Base-by-base conservation (phyloP, 352 stramenopile genomes). In the Phytopythium cucurbitacearum region DNA sequence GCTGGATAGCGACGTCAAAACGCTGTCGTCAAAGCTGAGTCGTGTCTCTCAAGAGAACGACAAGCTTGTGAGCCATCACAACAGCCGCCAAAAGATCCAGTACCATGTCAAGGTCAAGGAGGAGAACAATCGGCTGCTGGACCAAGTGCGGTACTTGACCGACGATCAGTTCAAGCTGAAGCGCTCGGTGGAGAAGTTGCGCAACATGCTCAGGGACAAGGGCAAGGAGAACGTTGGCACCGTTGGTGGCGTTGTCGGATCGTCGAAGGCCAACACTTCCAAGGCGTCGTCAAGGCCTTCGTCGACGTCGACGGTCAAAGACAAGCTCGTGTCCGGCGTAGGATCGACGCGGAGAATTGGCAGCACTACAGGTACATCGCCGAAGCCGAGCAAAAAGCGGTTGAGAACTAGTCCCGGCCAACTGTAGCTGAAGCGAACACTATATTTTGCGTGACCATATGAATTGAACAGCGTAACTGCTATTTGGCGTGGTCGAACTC, bases 101-200 rank as follows among this genome's bases (percentile, higher is more conserved):
- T 78, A 93, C 36, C 80, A 93, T 46, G 74, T 78, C 47, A 84
- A 81, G 44, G 74, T 93, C 13, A 93, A 93, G 52, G 82, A 91
- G 35, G 79, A 93, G 51, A 89, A 89, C 61, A 93, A 93, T 40
- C 71, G 79, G 21, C 56, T 93, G 13, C 56, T 87, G n/a, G 62
- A 77, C 12, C 73, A 89, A n/a, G 70, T 92, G 16, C 73, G 71
- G 7, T 67, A 80, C 16, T 59, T 90, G 41, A 86, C 75, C 4
- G 77, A 89, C 11, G 71, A 87, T 13, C 85, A 85, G 48, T 64
- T 71, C 36, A 82, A 81, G 52, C 49, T 91, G 13, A 63, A 83
- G 49, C 66, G 67, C 0, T 60, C 60, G 5, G 43, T 88, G 10
- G 59, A 79, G 53, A 82, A 77, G 52, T 49, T 87, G n/a, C 71